Evolutionary conservation across 352 stramenopile species (phyloP), one percentile per base, ranked within the genome.

Genomic region (Phytophthora tentaculata): DNA sequence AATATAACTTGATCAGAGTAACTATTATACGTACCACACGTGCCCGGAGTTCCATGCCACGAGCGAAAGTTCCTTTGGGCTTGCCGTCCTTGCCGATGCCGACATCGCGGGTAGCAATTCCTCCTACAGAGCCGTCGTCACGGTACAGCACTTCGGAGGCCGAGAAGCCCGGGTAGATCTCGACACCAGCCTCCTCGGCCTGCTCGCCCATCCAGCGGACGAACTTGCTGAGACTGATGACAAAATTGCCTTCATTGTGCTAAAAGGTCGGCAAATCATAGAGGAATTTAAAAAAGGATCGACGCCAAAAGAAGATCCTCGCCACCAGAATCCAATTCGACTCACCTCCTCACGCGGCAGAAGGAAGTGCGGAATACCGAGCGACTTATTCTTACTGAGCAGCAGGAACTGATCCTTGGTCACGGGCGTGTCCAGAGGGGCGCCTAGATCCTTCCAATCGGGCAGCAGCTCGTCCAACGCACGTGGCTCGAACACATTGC

Each of bases 171-270:
- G 98, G 92, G 77, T 99, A 99, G 61, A 99, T 98, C 82, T 99
- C 98, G 16, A 99, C 97, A 28, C 97, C 98, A 23, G 98, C 75
- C 69, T 98, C 96, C 85, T 99, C 98, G 4, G 97, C 96, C 75
- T 99, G 94, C 66, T 83, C 81, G 23, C 93, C 97, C 48, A 99
- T 81, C 96, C 97, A 99, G 44, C 97, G 94, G 63, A 91, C 92
- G 19, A 99, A 82, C 78, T 99, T 97, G 62, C 89, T 97, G 22
- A 99, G 82, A 74, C 86, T 98, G 56, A 99, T 97, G 39, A 99
- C 91, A 81, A 98, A 99, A 88, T 99, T 99, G 58, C 98, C 97
- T 56, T 99, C 61, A 76, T 99, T 99, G 84, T 99, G 91, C 90
- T 95, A 74, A 44, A 39, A 61, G 16, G 59, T 61, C 52, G 20